Base-by-base conservation (phyloP, 257 asterid genomes). In the Nemophila menziesii region DNA sequence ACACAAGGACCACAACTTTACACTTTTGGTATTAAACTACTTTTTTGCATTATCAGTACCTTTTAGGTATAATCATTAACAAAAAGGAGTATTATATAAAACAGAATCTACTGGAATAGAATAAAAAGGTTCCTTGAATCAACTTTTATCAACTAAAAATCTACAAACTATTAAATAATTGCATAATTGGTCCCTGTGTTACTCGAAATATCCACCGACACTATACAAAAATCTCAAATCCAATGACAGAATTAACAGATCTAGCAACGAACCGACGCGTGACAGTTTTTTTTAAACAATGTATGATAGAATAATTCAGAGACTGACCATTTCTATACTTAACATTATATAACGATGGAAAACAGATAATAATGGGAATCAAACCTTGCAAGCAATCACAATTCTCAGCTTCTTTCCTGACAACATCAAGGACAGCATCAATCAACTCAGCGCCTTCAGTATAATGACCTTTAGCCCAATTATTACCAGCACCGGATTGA, bases 391-490 rank as follows among this genome's bases (percentile, higher is more conserved):
- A 50, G 49, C 79, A 70, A 59, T 77, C 86, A 40, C 86, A 77
- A 34, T 72, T 77, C 43, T 77, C 86, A 0, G 75, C 82, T 58
- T 77, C 86, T 57, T 77, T 77, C 49, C 86, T 49, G n/a, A 77
- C 86, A 38, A 73, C 82, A 55, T 77, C 86, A 44, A 77, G 78
- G 60, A 77, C 86, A 33, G 86, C 43, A 53, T 77, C 81, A 10
- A 77, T 77, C 62, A 77, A 33, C 66, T 77, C 86, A 0, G 81
- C 86, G 5, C 86, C 86, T 63, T 77, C 86, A 0, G 86, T 77
- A 11, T 77, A 77, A 58, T 77, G 86, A 13, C 86, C 86, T 26
- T 77, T 77, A 7, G 86, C 86, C 81, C 86, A 77, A 20, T 77
- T 77, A 48, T 77, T 77, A 8, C 86, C 86, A 7, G 81, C 86